Evolutionary conservation across 176 grass and related monocot genomes (phyloP).

Genomic region (Juncus inflexus): DNA sequence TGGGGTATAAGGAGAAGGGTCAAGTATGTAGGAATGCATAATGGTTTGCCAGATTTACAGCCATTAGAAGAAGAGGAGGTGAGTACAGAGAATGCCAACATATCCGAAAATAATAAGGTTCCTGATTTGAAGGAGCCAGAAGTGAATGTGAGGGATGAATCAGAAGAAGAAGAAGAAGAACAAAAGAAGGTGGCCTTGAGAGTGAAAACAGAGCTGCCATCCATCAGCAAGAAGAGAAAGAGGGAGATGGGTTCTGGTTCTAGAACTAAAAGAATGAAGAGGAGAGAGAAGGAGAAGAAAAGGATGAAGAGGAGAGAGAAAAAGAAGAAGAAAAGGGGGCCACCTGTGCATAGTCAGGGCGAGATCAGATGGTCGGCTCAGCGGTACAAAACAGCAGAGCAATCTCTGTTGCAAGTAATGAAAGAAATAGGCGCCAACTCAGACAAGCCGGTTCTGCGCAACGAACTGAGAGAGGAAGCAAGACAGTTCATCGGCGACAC

Average conservation of each 20-base stretch:
- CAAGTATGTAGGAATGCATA: conserved; percentile 36
- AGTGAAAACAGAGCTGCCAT: too few species aligned
- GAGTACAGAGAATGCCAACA: background rate
- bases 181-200: too few species aligned
- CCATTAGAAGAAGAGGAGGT: conserved; percentile 16
- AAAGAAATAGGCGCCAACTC: conserved; percentile 27
- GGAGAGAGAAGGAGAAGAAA: conserved; percentile 27
- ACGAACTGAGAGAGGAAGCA: conserved; percentile 39
- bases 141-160: conserved; percentile 10
- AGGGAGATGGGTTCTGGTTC: conserved; percentile 10
- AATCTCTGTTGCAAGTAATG: conserved; percentile 36
- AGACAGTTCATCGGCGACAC: conserved; percentile 59
- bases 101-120: too few species aligned
- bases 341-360: conserved; percentile 6
- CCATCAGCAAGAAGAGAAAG: conserved; percentile 25
- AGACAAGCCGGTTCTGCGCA: conserved; percentile 29
- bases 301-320: conserved; percentile 4
- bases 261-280: conserved; percentile 9
- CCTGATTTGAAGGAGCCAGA: background rate
- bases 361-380: conserved; percentile 41
- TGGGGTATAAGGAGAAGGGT: conserved; percentile 58
- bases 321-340: conserved; percentile 23
- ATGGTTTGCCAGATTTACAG: conserved; percentile 9
- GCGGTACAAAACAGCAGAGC: conserved; percentile 44
- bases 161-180: background rate